Evolutionary conservation across 1,284 basidiomycete genomes (phyloP).

Genomic region (Ustilago trichophora): DNA sequence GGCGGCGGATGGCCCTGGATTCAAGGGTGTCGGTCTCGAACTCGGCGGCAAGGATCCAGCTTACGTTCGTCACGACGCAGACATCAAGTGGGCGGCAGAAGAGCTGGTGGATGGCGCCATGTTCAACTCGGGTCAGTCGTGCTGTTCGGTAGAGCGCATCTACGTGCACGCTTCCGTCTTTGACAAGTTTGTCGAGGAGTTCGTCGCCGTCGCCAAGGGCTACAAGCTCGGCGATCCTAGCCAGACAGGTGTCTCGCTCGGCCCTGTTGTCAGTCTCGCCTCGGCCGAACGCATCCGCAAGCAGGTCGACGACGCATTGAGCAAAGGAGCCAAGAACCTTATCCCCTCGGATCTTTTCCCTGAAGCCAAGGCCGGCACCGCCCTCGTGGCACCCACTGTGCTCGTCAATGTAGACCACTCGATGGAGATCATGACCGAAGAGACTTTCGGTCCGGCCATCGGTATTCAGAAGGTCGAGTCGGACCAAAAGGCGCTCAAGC

Average conservation of each 20-base stretch:
- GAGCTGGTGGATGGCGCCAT: constrained; percentile 93
- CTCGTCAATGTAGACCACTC: constrained; percentile 86
- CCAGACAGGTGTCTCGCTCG: constrained; percentile 77
- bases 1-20: constrained; percentile 72
- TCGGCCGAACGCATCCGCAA: constrained; percentile 83
- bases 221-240: constrained; percentile 89
- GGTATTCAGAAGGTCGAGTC: constrained; percentile 87
- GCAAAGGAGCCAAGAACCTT: constrained; percentile 25
- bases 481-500: constrained; percentile 82
- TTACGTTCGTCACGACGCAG: constrained; percentile 84
- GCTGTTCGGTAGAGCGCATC: constrained; percentile 87
- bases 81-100: constrained; percentile 81
- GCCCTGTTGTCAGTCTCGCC: constrained; percentile 87
- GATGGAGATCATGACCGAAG: constrained; percentile 90
- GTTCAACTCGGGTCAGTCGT: constrained; percentile 95
- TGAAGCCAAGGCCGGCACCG: constrained; percentile 73
- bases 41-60: constrained; percentile 96
- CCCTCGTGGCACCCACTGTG: constrained; percentile 88
- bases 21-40: constrained; percentile 78
- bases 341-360: constrained; percentile 71
- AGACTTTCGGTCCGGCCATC: constrained; percentile 78
- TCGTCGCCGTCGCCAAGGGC: constrained; percentile 78
- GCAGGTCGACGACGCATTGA: constrained; percentile 79
- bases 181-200: constrained; percentile 81
- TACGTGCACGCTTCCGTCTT: constrained; percentile 88